phyloP scores from a whole-genome alignment of 495 filamentous ascomycete genomes.

The Pyrenula aspistea region DNA sequence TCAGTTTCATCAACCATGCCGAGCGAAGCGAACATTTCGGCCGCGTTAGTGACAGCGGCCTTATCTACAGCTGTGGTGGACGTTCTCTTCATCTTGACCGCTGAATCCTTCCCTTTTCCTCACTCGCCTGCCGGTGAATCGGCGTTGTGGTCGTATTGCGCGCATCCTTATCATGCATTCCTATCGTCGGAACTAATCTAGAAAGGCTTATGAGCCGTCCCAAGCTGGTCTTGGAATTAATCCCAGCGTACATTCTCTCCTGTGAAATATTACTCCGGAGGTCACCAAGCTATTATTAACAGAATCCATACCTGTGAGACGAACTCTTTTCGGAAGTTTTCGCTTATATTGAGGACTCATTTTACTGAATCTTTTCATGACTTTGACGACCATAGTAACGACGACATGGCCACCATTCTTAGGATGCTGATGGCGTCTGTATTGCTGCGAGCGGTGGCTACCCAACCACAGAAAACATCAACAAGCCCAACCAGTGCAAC shows the following conservation, averaged over 20 bases:
- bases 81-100: neutral
- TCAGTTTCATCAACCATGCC: neutral
- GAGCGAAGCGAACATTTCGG: neutral
- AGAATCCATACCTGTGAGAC: no score
- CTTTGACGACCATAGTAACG: no score
- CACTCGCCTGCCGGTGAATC: neutral
- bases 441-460: neutral
- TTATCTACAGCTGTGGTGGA: neutral
- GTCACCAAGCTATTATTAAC: no score
- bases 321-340: no score
- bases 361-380: no score
- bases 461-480: neutral
- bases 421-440: neutral
- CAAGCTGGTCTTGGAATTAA: neutral
- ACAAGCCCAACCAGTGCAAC: neutral
- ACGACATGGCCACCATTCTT: no score
- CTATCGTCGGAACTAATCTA: neutral
- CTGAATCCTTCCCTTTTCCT: neutral
- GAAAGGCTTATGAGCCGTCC: neutral
- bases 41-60: neutral
- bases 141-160: no score
- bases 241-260: no score
- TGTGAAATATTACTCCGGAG: no score
- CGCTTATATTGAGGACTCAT: no score
- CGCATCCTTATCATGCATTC: no score